These are phyloP conservation scores for Cyclocybe aegerita DNA, from an alignment of 768 basidiomycete genomes.

Conservation along the genomic window DNA sequence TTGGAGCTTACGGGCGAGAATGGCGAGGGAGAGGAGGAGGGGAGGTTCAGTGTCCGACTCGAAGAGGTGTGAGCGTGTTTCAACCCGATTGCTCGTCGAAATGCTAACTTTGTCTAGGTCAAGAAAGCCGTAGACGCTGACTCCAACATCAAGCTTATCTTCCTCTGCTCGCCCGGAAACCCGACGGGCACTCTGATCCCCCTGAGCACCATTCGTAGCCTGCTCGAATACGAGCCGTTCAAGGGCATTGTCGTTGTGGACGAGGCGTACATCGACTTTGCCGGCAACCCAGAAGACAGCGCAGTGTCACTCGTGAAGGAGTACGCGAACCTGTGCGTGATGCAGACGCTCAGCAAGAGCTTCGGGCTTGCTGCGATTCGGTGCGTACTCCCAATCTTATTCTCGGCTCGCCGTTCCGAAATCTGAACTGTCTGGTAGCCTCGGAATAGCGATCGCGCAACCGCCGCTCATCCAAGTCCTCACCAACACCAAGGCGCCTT, in stretches of 20 bases:
- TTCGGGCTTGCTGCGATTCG: constrained; percentile 95
- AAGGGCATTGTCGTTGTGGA: constrained; percentile 93
- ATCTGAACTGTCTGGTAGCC: constrained; percentile 36
- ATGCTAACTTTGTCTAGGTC: constrained; percentile 43
- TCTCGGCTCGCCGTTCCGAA: not conserved
- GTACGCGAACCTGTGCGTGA: constrained; percentile 89
- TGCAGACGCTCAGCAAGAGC: constrained; percentile 95
- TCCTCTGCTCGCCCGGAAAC: constrained; percentile 97
- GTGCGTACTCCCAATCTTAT: constrained; percentile 38
- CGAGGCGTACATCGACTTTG: constrained; percentile 98
- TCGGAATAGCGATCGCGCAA: constrained; percentile 89
- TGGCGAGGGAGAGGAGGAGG: constrained; percentile 74
- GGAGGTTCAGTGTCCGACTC: constrained; percentile 72
- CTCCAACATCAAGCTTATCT: constrained; percentile 83
- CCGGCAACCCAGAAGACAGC: constrained; percentile 45
- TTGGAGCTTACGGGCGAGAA: constrained; percentile 55
- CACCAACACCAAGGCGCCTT: constrained; percentile 95
- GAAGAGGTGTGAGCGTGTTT: constrained; percentile 58
- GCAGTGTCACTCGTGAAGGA: constrained; percentile 72
- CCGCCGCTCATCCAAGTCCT: constrained; percentile 90
- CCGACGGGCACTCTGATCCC: constrained; percentile 90
- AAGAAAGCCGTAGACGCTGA: constrained; percentile 68
- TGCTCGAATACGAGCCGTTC: constrained; percentile 80
- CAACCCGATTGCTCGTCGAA: not conserved
- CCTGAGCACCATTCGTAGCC: constrained; percentile 59